Conservation (phyloP, 2,329 filamentous ascomycete species). For the Eutypella sp. region DNA sequence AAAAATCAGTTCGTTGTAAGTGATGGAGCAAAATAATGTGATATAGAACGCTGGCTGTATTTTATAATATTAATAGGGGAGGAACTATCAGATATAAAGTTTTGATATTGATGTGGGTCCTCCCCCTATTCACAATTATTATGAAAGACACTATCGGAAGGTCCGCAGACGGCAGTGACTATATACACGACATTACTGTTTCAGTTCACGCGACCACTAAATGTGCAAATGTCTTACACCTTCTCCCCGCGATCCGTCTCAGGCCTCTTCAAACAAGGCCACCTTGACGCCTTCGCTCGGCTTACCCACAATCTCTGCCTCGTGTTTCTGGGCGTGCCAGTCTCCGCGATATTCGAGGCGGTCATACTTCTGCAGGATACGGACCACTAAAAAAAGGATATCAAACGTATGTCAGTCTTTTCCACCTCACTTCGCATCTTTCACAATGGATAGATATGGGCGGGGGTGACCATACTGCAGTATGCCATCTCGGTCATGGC, state of each 20-base stretch:
- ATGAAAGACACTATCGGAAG: too few relatives aligned
- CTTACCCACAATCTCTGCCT: conserved; percentile 39
- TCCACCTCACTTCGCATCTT: not conserved
- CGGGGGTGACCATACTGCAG: conserved; percentile 27
- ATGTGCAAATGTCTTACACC: not conserved
- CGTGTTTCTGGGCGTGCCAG: conserved; percentile 39
- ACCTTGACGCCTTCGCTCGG: conserved; percentile 39
- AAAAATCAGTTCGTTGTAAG: too few relatives aligned
- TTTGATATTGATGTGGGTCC: too few relatives aligned
- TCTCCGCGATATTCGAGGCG: conserved; percentile 44
- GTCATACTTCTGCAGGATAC: conserved; percentile 57
- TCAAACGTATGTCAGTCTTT: not conserved
- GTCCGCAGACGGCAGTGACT: too few relatives aligned
- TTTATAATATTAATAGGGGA: too few relatives aligned
- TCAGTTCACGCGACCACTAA: too few relatives aligned
- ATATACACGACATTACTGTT: too few relatives aligned
- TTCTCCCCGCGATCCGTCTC: not conserved
- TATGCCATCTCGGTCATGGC: conserved; percentile 55
- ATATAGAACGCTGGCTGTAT: too few relatives aligned
- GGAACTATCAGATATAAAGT: too few relatives aligned
- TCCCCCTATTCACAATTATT: too few relatives aligned
- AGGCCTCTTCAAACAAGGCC: conserved; percentile 30
- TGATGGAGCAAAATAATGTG: too few relatives aligned
- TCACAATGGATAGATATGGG: not conserved
- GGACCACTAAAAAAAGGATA: conserved; percentile 30